Evolutionary conservation across 768 basidiomycete species (phyloP).

Genomic region (Amanita inopinata): DNA sequence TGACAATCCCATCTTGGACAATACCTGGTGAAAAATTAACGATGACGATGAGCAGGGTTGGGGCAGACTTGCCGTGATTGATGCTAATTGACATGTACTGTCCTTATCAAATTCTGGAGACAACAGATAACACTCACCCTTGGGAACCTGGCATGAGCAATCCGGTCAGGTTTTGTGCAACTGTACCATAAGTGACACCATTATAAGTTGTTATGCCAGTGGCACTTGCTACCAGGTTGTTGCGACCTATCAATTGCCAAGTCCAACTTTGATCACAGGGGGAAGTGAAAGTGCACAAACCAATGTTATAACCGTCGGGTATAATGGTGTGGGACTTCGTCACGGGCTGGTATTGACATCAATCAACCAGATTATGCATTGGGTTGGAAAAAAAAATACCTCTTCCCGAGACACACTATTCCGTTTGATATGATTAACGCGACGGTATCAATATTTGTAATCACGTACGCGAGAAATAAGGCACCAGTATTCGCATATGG

Average conservation of each 20-base stretch:
- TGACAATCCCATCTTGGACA: conserved; percentile 47
- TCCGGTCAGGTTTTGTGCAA: conserved; percentile 37
- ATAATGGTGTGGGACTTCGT: conserved; percentile 22
- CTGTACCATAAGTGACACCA: conserved; percentile 38
- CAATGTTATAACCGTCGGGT: conserved; percentile 25
- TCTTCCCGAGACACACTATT: conserved; percentile 27
- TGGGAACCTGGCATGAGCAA: conserved; percentile 40
- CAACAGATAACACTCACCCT: conserved; percentile 23
- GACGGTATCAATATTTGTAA: too few species aligned
- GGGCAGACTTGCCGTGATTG: conserved; percentile 21
- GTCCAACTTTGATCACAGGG: neutral
- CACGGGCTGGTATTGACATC: conserved; percentile 14
- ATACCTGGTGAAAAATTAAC: conserved; percentile 31
- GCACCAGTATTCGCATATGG: conserved; percentile 33
- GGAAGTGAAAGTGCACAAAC: conserved; percentile 11
- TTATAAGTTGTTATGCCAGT: conserved; percentile 20
- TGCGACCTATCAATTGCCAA: conserved; percentile 17
- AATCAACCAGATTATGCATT: neutral
- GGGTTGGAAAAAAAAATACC: conserved; percentile 12
- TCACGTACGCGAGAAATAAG: conserved; percentile 51
- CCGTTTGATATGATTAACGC: neutral
- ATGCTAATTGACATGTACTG: conserved; percentile 14
- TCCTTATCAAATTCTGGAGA: neutral
- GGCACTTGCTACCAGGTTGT: conserved; percentile 19
- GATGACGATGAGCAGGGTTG: neutral